phyloP scores from a whole-genome alignment of 805 yeast genomes.

The Ogataea ganodermae region DNA sequence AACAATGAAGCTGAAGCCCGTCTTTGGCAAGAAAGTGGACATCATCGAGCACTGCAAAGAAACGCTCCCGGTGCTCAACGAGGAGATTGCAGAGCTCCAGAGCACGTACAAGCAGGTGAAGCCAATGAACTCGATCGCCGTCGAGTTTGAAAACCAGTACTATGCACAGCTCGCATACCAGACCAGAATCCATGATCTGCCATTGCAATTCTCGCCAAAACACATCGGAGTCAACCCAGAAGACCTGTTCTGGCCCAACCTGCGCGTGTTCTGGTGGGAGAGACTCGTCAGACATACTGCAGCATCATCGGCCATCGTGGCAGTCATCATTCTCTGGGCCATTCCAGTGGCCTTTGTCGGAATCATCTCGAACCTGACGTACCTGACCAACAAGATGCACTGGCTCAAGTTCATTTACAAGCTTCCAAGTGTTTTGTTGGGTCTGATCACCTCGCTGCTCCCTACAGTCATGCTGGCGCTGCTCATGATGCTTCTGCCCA shows the following conservation, averaged over 20 bases:
- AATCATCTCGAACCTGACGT: slow-evolving; percentile 65
- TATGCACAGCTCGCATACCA: slow-evolving; percentile 74
- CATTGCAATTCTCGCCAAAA: slow-evolving; percentile 62
- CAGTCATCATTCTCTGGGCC: slow-evolving; percentile 67
- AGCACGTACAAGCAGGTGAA: slow-evolving; percentile 44
- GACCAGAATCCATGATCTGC: slow-evolving; percentile 61
- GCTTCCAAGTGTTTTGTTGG: slow-evolving; percentile 55
- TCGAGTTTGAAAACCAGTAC: slow-evolving; percentile 76
- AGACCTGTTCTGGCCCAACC: slow-evolving; percentile 68
- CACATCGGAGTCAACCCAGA: slow-evolving; percentile 63
- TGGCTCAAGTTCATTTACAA: slow-evolving; percentile 59
- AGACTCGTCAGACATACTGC: slow-evolving; percentile 53
- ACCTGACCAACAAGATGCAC: slow-evolving; percentile 55
- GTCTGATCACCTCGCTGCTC: slow-evolving; percentile 65
- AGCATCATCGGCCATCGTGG: slow-evolving; percentile 55
- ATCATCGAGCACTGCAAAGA: slow-evolving; percentile 59
- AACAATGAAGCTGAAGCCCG: slow-evolving; percentile 41
- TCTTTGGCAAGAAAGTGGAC: slow-evolving; percentile 63
- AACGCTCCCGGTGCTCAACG: slow-evolving; percentile 56
- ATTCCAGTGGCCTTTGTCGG: slow-evolving; percentile 81
- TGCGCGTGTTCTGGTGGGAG: slow-evolving; percentile 84
- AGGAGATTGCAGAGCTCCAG: slow-evolving; percentile 59
- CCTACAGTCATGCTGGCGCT: slow-evolving; percentile 68
- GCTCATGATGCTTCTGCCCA: slow-evolving; percentile 68
- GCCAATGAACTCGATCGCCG: slow-evolving; percentile 80